Percentiles rank a stretch among this genome's conserved stretches.
Evolutionary conservation across 2,329 filamentous ascomycete genomes (phyloP).

Genomic region (Penicillium fuscoglaucum): DNA sequence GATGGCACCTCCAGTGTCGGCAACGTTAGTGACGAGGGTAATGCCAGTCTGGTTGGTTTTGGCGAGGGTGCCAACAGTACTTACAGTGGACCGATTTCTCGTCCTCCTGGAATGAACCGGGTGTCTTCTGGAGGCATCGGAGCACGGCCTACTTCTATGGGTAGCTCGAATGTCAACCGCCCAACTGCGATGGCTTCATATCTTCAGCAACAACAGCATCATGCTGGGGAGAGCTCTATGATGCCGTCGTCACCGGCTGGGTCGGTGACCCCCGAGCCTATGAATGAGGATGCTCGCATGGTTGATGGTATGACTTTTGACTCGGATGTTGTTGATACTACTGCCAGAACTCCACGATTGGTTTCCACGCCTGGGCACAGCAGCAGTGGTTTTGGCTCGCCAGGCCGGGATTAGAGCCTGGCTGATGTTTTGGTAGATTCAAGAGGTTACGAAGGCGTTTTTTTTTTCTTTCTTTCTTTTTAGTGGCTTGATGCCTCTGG

Average conservation of each 20-base stretch:
- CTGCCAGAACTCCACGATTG: conserved; percentile 58
- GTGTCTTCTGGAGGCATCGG: conserved; percentile 34
- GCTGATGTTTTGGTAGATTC: conserved; percentile 3
- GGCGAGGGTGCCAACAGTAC: conserved; percentile 88
- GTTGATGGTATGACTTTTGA: conserved; percentile 67
- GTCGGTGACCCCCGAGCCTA: conserved; percentile 44
- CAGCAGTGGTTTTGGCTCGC: conserved; percentile 16
- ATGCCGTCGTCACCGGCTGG: conserved; percentile 42
- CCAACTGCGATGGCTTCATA: conserved; percentile 31
- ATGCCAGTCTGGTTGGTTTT: conserved; percentile 83
- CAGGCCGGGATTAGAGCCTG: conserved; percentile 24
- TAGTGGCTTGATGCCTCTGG: neutral
- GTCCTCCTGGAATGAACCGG: conserved; percentile 51
- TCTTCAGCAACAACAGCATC: conserved; percentile 26
- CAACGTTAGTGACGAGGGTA: conserved; percentile 82
- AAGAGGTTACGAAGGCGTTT: conserved; percentile 17
- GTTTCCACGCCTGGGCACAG: conserved; percentile 35
- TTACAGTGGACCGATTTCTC: conserved; percentile 73
- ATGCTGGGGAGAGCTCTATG: conserved; percentile 41
- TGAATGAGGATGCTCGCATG: conserved; percentile 59
- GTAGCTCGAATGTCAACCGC: conserved; percentile 37
- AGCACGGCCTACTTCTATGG: conserved; percentile 42
- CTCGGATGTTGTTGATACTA: conserved; percentile 64
- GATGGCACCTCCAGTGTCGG: conserved; percentile 65
- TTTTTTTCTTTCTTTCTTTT: neutral